Conservation (phyloP, 2,329 filamentous ascomycete genomes). For the Knufia fluminis region DNA sequence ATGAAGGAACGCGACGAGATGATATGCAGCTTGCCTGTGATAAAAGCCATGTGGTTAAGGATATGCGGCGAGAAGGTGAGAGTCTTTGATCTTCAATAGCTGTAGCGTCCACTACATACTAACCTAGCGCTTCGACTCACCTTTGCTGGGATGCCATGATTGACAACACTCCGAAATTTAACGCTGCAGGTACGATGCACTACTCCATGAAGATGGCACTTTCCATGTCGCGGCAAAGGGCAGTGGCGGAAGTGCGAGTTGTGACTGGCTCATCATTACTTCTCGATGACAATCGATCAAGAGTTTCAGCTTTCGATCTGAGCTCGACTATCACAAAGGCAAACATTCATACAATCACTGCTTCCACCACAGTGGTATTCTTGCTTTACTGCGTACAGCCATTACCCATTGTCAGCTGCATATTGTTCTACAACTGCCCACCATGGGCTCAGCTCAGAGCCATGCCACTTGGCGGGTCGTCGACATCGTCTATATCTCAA, state of each 20-base stretch:
- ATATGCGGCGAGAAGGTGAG: no score
- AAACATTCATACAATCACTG: conserved; percentile 7
- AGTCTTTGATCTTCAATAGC: no score
- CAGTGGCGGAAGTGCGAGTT: neutral
- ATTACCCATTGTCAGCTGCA: conserved; percentile 1
- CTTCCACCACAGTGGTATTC: neutral
- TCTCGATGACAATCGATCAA: no score
- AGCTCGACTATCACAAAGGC: neutral
- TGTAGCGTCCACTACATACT: no score
- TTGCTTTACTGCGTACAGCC: neutral
- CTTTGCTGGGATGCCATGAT: no score
- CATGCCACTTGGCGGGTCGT: neutral
- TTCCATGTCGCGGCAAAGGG: neutral
- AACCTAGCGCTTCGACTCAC: no score
- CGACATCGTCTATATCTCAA: conserved; percentile 75
- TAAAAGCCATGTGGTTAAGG: no score
- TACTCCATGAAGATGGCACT: neutral
- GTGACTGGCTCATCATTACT: no score
- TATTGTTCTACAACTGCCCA: neutral
- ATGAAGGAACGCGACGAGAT: no score
- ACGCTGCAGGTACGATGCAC: neutral
- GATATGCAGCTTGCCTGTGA: no score
- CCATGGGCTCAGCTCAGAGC: neutral
- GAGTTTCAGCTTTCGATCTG: no score
- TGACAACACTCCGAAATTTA: neutral